Base-by-base conservation (phyloP, 371 early-diverging fungal genomes). In the Mucor lusitanicus region DNA sequence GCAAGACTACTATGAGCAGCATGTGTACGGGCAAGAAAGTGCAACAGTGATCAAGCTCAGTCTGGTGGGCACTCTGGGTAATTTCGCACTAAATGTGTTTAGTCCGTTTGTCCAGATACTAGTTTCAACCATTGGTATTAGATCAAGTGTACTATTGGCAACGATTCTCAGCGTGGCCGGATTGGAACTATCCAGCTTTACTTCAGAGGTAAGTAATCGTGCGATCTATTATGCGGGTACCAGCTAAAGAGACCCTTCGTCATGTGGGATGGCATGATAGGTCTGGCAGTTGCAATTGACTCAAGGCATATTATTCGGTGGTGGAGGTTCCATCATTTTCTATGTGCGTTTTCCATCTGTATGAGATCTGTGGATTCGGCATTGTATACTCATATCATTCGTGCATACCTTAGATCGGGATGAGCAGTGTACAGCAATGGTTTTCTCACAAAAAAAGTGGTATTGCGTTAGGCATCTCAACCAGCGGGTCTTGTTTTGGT, bases 341-440 rank as follows among this genome's bases (percentile, higher is more conserved):
- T 13, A 39, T 39, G 39, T 39, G 39, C 15, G 39, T 39, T 58
- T 32, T 72, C 64, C 28, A 72, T 75, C 58, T 63, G 66, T 53
- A 19, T 40, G 6, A 9, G 35, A 37, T 19, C 19, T 58, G n/a
- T n/a, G 39, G 6, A 39, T 39, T 13, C 59, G 39, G 32, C 21
- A 35, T 23, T 33, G 15, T n/a, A 50, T n/a, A 33, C 12, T 12
- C 33, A 27, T 59, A 19, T 12, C 39, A 33, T 42, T 25, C 35
- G 2, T 39, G 33, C 25, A 11, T 59, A 39, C 13, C 15, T 3
- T 27, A 42, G 59, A 59, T 40, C 17, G 40, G 59, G 15, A 59
- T 59, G 59, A 59, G 59, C 42, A 11, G 59, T 59, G 40, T 59
- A 9, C 59, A 59, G 27, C 94, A 93, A 68, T 94, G 91, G 90